Percentiles rank a stretch among this genome's conserved stretches.
These are phyloP conservation scores for Misopates orontium DNA, from an alignment of 257 asterid species.

Conservation along the genomic window DNA sequence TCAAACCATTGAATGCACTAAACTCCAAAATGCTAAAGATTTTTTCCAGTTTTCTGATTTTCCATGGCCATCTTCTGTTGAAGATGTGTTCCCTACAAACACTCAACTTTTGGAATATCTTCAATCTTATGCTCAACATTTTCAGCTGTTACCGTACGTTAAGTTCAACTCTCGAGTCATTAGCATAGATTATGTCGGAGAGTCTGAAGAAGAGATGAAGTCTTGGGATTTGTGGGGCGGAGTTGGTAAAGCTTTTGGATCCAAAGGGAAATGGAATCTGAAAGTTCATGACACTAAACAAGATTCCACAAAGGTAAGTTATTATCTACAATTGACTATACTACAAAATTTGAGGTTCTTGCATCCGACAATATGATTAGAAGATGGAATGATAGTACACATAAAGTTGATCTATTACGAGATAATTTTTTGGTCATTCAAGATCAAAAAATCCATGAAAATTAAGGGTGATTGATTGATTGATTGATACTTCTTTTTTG, in stretches of 20 bases:
- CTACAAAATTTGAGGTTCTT: no score
- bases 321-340: no score
- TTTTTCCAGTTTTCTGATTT: slow-evolving; percentile 48
- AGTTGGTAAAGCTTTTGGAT: slow-evolving; percentile 42
- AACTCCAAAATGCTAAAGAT: slow-evolving; percentile 31
- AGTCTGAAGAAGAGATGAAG: slow-evolving; percentile 34
- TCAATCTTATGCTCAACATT: slow-evolving; percentile 41
- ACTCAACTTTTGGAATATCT: slow-evolving; percentile 31
- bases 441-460: no score
- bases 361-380: no score
- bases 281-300: slow-evolving; percentile 26
- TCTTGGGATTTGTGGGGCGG: slow-evolving; percentile 29
- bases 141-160: slow-evolving; percentile 28
- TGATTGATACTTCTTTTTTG: no score
- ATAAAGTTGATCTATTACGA: no score
- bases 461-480: no score
- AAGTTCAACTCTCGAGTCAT: slow-evolving; percentile 37
- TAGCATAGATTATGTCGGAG: slow-evolving; percentile 38
- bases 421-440: no score
- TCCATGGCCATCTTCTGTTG: slow-evolving; percentile 48
- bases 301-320: slow-evolving; percentile 30
- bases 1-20: slow-evolving; percentile 46
- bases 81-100: slow-evolving; percentile 27
- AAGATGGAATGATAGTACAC: no score
- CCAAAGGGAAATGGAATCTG: slow-evolving; percentile 45